phyloP scores from a whole-genome alignment of 805 yeast species.

The Ogataea dorogensis region DNA sequence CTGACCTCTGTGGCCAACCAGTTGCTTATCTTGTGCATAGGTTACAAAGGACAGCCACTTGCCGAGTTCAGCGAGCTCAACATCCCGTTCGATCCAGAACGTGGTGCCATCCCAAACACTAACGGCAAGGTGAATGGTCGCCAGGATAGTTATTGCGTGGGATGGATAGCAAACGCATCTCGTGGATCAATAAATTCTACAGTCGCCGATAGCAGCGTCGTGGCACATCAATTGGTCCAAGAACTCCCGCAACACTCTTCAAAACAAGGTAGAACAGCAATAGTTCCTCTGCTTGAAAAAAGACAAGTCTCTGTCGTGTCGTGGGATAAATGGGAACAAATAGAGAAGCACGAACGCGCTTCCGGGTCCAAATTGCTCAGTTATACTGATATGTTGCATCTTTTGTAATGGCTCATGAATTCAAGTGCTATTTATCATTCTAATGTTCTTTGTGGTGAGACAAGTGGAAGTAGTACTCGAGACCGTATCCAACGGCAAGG shows the following conservation, averaged over 20 bases:
- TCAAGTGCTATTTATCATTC: conserved; percentile 15
- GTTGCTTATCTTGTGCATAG: conserved; percentile 75
- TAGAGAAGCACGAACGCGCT: conserved; percentile 62
- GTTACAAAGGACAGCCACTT: conserved; percentile 71
- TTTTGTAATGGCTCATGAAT: conserved; percentile 14
- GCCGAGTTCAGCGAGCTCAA: conserved; percentile 52
- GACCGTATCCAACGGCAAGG: conserved; percentile 77
- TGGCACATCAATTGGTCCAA: conserved; percentile 61
- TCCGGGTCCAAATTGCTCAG: conserved; percentile 62
- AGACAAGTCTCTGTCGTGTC: conserved; percentile 34
- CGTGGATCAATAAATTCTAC: conserved; percentile 90
- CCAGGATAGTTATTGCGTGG: conserved; percentile 69
- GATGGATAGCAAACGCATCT: conserved; percentile 90
- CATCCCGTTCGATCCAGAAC: conserved; percentile 44
- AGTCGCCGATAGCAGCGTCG: conserved; percentile 76
- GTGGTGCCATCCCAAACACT: conserved; percentile 46
- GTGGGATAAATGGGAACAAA: conserved; percentile 68
- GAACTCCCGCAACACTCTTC: conserved; percentile 38
- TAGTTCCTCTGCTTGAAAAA: conserved; percentile 24
- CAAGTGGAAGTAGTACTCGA: conserved; percentile 92
- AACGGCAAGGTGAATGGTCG: conserved; percentile 43
- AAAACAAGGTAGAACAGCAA: conserved; percentile 34
- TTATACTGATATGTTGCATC: conserved; percentile 48
- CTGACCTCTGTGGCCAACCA: conserved; percentile 46
- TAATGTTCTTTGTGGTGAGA: conserved; percentile 57